These are phyloP conservation scores for Podila epicladia DNA, from an alignment of 192 early-diverging fungal species.

Conservation along the genomic window DNA sequence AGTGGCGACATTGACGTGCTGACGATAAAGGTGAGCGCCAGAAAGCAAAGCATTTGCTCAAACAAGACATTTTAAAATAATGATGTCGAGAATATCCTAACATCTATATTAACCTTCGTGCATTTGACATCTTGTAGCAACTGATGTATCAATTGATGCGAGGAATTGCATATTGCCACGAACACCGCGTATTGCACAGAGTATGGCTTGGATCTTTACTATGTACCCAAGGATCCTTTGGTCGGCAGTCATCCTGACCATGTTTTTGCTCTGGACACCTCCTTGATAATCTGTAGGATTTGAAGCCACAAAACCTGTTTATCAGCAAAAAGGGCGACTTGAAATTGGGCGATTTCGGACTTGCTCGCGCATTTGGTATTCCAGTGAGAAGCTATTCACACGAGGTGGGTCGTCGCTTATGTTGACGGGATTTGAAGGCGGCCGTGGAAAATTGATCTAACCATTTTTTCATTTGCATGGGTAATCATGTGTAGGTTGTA, in stretches of 20 bases:
- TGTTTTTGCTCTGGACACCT: neutral
- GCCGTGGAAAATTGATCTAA: neutral
- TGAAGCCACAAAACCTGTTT: constrained; percentile 92
- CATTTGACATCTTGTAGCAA: constrained; percentile 61
- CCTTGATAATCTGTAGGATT: constrained; percentile 58
- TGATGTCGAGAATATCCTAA: neutral
- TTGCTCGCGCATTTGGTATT: constrained; percentile 98
- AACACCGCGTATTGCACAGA: constrained; percentile 94
- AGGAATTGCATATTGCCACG: constrained; percentile 98
- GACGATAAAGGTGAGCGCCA: constrained; percentile 81
- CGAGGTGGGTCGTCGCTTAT: constrained; percentile 54
- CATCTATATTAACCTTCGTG: neutral
- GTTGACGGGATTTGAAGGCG: neutral
- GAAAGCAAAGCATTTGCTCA: neutral
- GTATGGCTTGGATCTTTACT: constrained; percentile 46
- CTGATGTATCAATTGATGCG: constrained; percentile 97
- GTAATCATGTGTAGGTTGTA: constrained; percentile 62
- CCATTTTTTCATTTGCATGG: no score
- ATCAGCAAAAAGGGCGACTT: constrained; percentile 91
- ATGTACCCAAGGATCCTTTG: neutral
- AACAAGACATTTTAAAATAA: neutral
- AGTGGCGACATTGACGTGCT: constrained; percentile 80
- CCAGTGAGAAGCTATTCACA: constrained; percentile 89
- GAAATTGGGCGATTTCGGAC: constrained; percentile 94
- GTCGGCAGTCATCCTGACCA: neutral